A percentile compares a stretch with the other conserved stretches of the same genome.
Conservation (phyloP, 257 asterid species). For the Capsicum rhomboideum region DNA sequence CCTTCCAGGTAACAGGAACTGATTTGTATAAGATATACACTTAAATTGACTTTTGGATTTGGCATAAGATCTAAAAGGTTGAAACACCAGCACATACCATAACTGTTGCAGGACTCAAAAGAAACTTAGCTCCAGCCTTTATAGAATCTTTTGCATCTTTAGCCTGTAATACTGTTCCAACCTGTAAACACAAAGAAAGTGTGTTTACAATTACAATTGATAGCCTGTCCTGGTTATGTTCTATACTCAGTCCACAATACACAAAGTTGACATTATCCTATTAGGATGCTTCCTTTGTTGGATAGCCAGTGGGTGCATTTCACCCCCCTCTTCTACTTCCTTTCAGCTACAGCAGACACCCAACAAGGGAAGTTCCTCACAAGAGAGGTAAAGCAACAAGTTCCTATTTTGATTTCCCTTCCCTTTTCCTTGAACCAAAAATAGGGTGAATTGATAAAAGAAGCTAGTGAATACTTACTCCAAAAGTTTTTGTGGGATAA, state of each 20-base stretch:
- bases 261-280: neutral
- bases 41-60: neutral
- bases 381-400: neutral
- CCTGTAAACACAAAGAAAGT: conserved; percentile 26
- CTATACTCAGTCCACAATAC: neutral
- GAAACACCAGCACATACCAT: conserved; percentile 31
- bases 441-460: neutral
- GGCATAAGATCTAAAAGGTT: neutral
- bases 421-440: neutral
- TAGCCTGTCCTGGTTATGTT: neutral
- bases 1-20: neutral
- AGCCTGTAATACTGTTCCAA: conserved; percentile 60
- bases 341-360: neutral
- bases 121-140: conserved; percentile 68
- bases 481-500: conserved; percentile 57
- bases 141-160: conserved; percentile 48
- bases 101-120: conserved; percentile 75
- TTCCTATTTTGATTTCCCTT: neutral
- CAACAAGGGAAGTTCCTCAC: neutral
- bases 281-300: neutral
- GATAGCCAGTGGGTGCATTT: neutral
- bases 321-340: too few relatives aligned
- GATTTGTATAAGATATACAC: neutral
- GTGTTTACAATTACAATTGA: neutral
- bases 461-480: conserved; percentile 37